Conservation (phyloP, 2,329 filamentous ascomycete genomes). For the Zymoseptoria tritici region DNA sequence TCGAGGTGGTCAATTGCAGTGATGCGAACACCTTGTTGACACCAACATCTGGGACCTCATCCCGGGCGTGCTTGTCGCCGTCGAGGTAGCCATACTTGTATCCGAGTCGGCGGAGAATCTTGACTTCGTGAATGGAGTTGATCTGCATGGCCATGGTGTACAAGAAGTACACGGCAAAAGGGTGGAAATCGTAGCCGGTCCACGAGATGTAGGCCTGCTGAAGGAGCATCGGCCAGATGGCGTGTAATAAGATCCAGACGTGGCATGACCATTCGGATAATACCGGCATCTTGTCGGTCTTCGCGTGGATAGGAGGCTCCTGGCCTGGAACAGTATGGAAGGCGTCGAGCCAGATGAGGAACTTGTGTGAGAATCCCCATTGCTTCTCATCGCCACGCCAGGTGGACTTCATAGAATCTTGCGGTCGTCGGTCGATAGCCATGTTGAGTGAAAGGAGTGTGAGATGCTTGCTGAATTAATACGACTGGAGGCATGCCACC, state of each 20-base stretch:
- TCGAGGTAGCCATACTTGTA: slow-evolving; percentile 37
- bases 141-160: slow-evolving; percentile 35
- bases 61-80: slow-evolving; percentile 37
- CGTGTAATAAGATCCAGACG: slow-evolving; percentile 34
- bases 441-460: slow-evolving; percentile 2
- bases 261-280: slow-evolving; percentile 31
- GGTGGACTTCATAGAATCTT: slow-evolving; percentile 20
- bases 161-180: slow-evolving; percentile 29
- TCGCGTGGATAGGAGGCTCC: slow-evolving; percentile 11
- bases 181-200: slow-evolving; percentile 28
- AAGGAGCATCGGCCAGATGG: slow-evolving; percentile 31
- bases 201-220: slow-evolving; percentile 32
- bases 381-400: slow-evolving; percentile 16
- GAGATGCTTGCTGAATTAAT: no score
- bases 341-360: slow-evolving; percentile 11
- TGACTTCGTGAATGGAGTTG: slow-evolving; percentile 35
- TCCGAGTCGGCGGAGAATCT: slow-evolving; percentile 32
- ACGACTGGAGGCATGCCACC: no score
- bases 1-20: slow-evolving; percentile 14
- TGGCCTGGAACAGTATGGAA: slow-evolving; percentile 8
- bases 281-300: slow-evolving; percentile 34
- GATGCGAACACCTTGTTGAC: slow-evolving; percentile 14
- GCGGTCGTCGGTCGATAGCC: slow-evolving; percentile 10
- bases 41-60: slow-evolving; percentile 35
- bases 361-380: slow-evolving; percentile 14